Conservation (phyloP, 352 stramenopile genomes). For the Phytophthora fragariaefolia region DNA sequence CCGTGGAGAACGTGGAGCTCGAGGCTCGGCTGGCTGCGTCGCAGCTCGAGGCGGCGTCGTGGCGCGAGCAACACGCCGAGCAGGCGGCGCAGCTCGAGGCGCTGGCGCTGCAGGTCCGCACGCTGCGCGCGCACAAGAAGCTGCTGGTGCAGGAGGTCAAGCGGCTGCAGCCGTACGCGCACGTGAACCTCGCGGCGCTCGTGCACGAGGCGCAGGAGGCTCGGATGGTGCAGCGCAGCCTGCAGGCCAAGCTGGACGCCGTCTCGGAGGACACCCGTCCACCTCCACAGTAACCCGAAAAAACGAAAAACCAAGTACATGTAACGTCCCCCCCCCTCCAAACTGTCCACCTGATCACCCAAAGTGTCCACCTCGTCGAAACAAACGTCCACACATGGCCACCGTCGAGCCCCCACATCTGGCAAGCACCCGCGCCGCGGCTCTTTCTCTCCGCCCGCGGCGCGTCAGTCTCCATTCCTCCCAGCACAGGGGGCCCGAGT, state of each 20-base stretch:
- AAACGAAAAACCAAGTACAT: no score
- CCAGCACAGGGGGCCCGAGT: no score
- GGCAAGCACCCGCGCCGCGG: no score
- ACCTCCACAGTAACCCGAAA: no score
- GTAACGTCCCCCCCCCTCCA: no score
- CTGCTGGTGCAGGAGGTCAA: slow-evolving; percentile 78
- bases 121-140: slow-evolving; percentile 59
- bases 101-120: slow-evolving; percentile 44
- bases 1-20: slow-evolving; percentile 69
- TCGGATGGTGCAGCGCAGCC: slow-evolving; percentile 75
- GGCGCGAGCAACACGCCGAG: slow-evolving; percentile 35
- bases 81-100: slow-evolving; percentile 27
- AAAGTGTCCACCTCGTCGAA: no score
- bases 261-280: no score
- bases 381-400: no score
- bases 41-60: slow-evolving; percentile 34
- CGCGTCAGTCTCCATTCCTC: slow-evolving; percentile 30
- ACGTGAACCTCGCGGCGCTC: slow-evolving; percentile 67
- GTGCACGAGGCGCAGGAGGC: slow-evolving; percentile 76
- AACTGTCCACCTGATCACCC: no score
- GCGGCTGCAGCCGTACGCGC: slow-evolving; percentile 64
- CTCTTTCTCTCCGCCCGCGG: no score
- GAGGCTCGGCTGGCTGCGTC: slow-evolving; percentile 48
- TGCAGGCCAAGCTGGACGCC: slow-evolving; percentile 59
- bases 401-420: no score